Percentiles rank a stretch among this genome's conserved stretches.
phyloP scores from a whole-genome alignment of 306 rosid species.

The Gastrolobium bilobum region DNA sequence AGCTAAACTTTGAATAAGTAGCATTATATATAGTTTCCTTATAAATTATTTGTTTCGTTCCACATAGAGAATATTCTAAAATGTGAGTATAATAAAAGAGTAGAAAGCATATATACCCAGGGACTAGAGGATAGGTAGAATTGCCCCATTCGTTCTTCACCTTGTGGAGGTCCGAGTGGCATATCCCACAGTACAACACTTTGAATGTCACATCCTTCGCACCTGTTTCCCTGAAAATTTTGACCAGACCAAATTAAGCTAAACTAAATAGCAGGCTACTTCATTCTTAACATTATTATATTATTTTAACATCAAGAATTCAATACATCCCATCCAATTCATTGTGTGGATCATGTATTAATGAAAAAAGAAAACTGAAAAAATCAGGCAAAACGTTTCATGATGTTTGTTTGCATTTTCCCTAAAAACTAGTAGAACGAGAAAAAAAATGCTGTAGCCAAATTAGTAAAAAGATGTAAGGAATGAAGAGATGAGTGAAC shows the following conservation, averaged over 20 bases:
- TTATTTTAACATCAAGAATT: too few species aligned
- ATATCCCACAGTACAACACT: slow-evolving; percentile 66
- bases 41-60: too few species aligned
- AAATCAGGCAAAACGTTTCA: not conserved
- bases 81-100: not conserved
- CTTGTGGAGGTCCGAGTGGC: slow-evolving; percentile 65
- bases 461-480: not conserved
- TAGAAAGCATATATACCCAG: slow-evolving; percentile 53
- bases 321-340: too few species aligned
- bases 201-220: slow-evolving; percentile 59
- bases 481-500: slow-evolving; percentile 6
- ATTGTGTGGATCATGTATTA: not conserved
- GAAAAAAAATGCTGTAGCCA: not conserved
- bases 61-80: too few species aligned
- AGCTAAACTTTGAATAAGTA: not conserved
- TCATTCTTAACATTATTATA: not conserved
- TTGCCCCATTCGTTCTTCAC: slow-evolving; percentile 55
- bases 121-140: slow-evolving; percentile 58
- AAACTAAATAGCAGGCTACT: not conserved
- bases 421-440: not conserved
- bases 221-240: slow-evolving; percentile 50
- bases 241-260: not conserved
- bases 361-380: not conserved
- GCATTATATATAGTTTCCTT: not conserved
- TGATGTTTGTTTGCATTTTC: not conserved